Base-by-base conservation (phyloP, 352 stramenopile species). In the Pythium vanterpoolii region DNA sequence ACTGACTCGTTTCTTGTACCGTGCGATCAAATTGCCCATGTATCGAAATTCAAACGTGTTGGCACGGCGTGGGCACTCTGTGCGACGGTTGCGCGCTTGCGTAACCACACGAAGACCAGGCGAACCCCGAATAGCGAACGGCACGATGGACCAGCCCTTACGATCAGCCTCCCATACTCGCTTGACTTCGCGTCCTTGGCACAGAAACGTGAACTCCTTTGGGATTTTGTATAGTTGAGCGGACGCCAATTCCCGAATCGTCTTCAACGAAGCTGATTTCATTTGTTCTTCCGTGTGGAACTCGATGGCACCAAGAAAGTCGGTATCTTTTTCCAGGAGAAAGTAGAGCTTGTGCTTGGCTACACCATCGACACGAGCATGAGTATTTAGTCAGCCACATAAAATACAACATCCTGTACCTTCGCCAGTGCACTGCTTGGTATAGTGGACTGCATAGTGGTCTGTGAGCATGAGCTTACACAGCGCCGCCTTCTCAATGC, bases 331-430 rank as follows among this genome's bases (percentile, higher is more conserved):
- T 53, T 86, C 78, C 27, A 86, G 52, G 56, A 86, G 73, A 14
- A 89, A 53, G 47, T 86, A 89, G 9, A 89, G 48, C 40, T 86
- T 89, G 21, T 72, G 71, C 57, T 86, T 89, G 27, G 68, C 78
- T 85, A 46, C 40, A 21, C 30, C n/a, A n/a, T 27, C 14, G 23
- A 50, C 9, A 27, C 43, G 8, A 50, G 14, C 11, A 50, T n/a
- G 28, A 33, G 13, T 30, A 50, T 19, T 5, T 7, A 18, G 16
- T 19, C 26, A 33, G 21, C 7, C 8, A 2, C 9, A 19, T 5
- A 33, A 5, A 14, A 30, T 7, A n/a, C 5, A 3, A 11, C 3
- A 45, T 4, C 13, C 7, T 42, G 14, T 46, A 77, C 66, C 66
- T 71, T 87, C 71, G 0, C 73, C 79, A 11, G 79, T 84, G 36